A percentile compares a stretch with the other conserved stretches of the same genome.
These are phyloP conservation scores for Leccinum aurantiacum DNA, from an alignment of 768 basidiomycete genomes.

Conservation along the genomic window DNA sequence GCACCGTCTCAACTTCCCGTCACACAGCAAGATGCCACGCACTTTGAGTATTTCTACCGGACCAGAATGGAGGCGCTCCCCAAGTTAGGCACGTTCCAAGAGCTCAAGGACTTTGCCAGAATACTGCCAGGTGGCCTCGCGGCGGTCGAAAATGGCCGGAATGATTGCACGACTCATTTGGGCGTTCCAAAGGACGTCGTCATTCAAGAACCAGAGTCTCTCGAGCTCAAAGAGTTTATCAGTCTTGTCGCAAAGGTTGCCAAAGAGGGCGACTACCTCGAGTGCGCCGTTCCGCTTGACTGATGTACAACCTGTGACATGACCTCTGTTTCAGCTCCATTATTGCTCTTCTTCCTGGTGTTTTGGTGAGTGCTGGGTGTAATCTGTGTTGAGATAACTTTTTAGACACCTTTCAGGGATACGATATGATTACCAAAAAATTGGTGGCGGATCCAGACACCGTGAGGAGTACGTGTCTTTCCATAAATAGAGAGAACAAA, in stretches of 20 bases:
- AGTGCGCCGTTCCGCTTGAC: not conserved
- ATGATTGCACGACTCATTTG: not conserved
- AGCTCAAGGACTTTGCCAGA: not conserved
- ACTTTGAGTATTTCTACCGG: constrained; percentile 8
- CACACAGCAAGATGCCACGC: constrained; percentile 5
- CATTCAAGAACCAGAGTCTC: not conserved
- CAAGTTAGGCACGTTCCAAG: not conserved
- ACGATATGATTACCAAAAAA: not conserved
- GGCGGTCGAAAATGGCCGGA: not conserved
- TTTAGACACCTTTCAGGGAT: not conserved
- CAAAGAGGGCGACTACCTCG: constrained; percentile 3
- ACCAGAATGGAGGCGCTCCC: not conserved
- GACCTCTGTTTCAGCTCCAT: not conserved
- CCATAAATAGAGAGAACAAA: too few species aligned
- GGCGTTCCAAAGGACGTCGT: not conserved
- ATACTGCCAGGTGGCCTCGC: not conserved
- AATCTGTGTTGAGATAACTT: not conserved
- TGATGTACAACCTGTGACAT: not conserved
- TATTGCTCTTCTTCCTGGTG: constrained; percentile 6
- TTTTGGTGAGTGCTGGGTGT: not conserved
- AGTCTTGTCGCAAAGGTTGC: not conserved
- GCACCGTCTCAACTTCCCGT: not conserved
- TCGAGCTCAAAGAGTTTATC: not conserved
- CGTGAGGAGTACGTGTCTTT: constrained; percentile 1
- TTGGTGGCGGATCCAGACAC: not conserved